These are phyloP conservation scores for Atractiella rhizophila DNA, from an alignment of 768 basidiomycete species.

Conservation along the genomic window DNA sequence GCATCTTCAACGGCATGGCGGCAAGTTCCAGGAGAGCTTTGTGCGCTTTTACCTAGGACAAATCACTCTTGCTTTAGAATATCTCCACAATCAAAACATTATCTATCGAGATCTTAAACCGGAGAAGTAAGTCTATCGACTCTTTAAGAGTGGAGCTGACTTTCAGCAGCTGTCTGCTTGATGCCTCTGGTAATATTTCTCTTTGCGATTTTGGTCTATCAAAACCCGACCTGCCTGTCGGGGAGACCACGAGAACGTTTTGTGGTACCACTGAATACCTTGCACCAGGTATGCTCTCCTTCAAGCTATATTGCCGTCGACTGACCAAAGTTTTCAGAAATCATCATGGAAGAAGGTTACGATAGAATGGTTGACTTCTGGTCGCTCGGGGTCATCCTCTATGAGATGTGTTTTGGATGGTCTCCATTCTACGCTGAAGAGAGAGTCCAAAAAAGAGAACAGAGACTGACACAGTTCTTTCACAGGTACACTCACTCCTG, in stretches of 20 bases:
- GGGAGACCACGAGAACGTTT: conserved; percentile 84
- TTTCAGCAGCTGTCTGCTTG: conserved; percentile 85
- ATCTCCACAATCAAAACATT: conserved; percentile 83
- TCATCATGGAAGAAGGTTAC: conserved; percentile 31
- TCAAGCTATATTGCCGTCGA: no score
- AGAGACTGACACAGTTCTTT: no score
- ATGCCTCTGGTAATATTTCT: conserved; percentile 88
- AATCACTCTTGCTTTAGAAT: conserved; percentile 71
- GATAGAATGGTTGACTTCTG: conserved; percentile 99
- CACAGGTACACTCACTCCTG: no score
- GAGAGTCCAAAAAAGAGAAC: no score
- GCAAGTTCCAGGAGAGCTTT: conserved; percentile 81
- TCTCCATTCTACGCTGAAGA: conserved; percentile 96
- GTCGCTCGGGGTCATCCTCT: conserved; percentile 31
- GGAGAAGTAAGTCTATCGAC: conserved; percentile 32
- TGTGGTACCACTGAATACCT: conserved; percentile 95
- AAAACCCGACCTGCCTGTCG: conserved; percentile 67
- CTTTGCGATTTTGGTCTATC: conserved; percentile 93
- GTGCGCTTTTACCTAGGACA: conserved; percentile 87
- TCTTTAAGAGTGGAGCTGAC: conserved; percentile 25
- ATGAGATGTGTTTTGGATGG: conserved; percentile 99
- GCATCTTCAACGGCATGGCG: conserved; percentile 85
- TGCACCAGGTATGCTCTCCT: conserved; percentile 23
- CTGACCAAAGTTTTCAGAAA: conserved; percentile 43
- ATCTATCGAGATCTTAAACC: conserved; percentile 74